phyloP scores from a whole-genome alignment of 2,329 filamentous ascomycete species.

The Grosmannia serpens region DNA sequence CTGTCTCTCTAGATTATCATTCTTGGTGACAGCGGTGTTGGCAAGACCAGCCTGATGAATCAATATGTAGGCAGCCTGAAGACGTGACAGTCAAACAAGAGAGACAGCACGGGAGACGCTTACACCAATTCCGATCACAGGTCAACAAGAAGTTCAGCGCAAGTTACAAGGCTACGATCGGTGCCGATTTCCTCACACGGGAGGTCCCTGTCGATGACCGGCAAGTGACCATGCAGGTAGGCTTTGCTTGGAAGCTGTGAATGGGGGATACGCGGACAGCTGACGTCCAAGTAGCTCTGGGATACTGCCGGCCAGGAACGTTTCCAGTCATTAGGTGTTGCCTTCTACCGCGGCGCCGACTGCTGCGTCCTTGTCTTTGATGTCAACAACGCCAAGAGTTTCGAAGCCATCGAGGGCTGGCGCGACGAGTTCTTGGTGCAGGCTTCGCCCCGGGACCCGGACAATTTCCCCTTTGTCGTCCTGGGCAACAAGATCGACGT shows the following conservation, averaged over 20 bases:
- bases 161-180: constrained; percentile 99
- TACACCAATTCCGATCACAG: constrained; percentile 31
- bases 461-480: constrained; percentile 96
- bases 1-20: constrained; percentile 72
- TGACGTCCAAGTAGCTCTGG: constrained; percentile 59
- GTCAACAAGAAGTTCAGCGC: constrained; percentile 99
- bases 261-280: constrained; percentile 1
- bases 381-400: constrained; percentile 98
- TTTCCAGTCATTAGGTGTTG: constrained; percentile 93
- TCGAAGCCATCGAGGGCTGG: constrained; percentile 97
- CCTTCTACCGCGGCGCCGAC: constrained; percentile 94
- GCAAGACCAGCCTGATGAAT: constrained; percentile 99
- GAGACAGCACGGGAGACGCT: neutral
- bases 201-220: constrained; percentile 96
- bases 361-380: constrained; percentile 98
- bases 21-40: constrained; percentile 95
- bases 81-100: neutral
- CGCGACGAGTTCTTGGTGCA: constrained; percentile 97
- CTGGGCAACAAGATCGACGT: constrained; percentile 99
- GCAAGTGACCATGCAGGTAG: constrained; percentile 83
- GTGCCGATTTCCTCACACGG: constrained; percentile 95
- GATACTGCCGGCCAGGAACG: constrained; percentile 95
- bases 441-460: constrained; percentile 88
- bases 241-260: constrained; percentile 6
- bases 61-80: constrained; percentile 74